These are phyloP conservation scores for Truncatella angustata DNA, from an alignment of 2,329 filamentous ascomycete genomes.

Conservation along the genomic window DNA sequence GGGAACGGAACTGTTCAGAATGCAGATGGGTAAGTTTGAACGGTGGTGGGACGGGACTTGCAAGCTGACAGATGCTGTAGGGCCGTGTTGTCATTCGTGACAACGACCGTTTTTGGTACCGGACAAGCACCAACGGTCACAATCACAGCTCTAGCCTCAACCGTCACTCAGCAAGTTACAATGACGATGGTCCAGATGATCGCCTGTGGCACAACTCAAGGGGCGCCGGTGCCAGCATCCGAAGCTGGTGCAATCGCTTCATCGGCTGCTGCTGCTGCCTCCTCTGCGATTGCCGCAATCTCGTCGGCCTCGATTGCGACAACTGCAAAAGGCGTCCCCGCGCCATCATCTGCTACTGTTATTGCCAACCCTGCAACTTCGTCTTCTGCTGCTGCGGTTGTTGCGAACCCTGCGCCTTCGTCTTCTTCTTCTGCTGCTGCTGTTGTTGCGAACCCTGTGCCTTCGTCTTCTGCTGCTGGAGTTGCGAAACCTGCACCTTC, in stretches of 20 bases:
- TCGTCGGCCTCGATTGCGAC: neutral
- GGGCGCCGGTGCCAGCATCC: constrained; percentile 17
- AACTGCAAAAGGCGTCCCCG: neutral
- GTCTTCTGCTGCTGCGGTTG: too few species aligned
- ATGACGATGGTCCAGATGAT: constrained; percentile 28
- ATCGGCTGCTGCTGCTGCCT: constrained; percentile 20
- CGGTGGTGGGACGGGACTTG: neutral
- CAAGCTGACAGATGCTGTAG: constrained; percentile 13
- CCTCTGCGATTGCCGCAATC: constrained; percentile 12
- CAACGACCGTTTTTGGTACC: constrained; percentile 30
- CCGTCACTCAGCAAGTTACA: constrained; percentile 23
- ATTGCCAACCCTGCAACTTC: too few species aligned
- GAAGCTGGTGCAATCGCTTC: constrained; percentile 24
- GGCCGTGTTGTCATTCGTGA: constrained; percentile 34
- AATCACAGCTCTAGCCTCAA: constrained; percentile 11
- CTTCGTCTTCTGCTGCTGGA: neutral
- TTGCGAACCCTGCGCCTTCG: constrained; percentile 23
- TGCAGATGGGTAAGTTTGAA: constrained; percentile 3
- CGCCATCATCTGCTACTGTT: neutral
- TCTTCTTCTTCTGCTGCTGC: constrained; percentile 19
- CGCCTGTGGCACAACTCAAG: constrained; percentile 22
- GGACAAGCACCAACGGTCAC: constrained; percentile 19
- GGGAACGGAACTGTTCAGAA: neutral
- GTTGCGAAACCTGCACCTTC: neutral
- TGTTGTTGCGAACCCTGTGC: neutral